Conservation (phyloP, 768 basidiomycete genomes). For the Pleurotus djamor region DNA sequence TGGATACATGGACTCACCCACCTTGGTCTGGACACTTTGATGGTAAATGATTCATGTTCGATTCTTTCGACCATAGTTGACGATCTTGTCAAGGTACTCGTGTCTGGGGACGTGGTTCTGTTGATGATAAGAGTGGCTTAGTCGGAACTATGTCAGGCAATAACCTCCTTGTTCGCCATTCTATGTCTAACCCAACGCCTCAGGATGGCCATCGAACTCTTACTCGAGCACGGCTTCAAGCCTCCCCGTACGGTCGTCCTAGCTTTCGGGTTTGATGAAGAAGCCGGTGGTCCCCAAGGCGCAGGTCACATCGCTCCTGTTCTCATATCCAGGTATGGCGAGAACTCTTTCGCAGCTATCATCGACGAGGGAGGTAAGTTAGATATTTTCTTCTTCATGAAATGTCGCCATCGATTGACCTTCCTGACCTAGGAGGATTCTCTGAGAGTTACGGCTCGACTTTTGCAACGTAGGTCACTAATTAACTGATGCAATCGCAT, state of each 20-base stretch:
- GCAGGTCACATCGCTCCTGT: conserved; percentile 44
- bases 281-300: conserved; percentile 59
- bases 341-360: conserved; percentile 70
- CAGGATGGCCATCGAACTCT: conserved; percentile 57
- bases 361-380: conserved; percentile 84
- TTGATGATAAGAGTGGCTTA: conserved; percentile 74
- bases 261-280: conserved; percentile 78
- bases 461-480: conserved; percentile 36
- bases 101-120: conserved; percentile 76
- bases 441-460: conserved; percentile 46
- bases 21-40: conserved; percentile 60
- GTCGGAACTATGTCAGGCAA: conserved; percentile 57
- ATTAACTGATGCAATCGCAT: not conserved
- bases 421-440: conserved; percentile 34
- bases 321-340: conserved; percentile 63
- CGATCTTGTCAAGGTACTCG: conserved; percentile 33
- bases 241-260: conserved; percentile 64
- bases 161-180: not conserved
- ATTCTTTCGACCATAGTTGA: not conserved
- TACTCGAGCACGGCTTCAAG: conserved; percentile 57
- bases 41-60: conserved; percentile 27
- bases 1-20: conserved; percentile 50
- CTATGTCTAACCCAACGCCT: not conserved
- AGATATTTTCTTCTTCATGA: too few relatives aligned
- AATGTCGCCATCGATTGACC: not conserved